Evolutionary conservation across 2,329 filamentous ascomycete species (phyloP).

Genomic region (Sarocladiaceae sp.): DNA sequence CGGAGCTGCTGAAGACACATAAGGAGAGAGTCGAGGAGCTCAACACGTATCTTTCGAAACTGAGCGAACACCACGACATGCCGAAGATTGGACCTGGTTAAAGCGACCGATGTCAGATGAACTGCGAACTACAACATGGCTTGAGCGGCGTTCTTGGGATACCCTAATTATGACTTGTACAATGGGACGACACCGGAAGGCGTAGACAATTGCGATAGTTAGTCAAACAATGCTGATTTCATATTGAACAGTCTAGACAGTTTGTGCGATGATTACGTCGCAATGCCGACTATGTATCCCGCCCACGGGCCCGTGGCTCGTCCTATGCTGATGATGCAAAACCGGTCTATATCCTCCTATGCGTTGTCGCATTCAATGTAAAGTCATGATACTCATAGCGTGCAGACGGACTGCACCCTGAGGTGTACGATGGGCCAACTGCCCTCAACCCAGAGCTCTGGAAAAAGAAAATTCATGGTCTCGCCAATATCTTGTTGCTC

Average conservation of each 20-base stretch:
- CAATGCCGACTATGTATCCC: background rate
- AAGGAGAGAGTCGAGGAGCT: slow-evolving; percentile 94
- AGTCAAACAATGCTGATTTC: background rate
- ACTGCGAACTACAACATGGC: no score
- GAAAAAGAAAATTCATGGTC: no score
- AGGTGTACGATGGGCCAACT: no score
- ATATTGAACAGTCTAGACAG: background rate
- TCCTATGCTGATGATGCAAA: background rate
- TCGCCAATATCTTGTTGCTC: no score
- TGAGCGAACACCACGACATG: slow-evolving; percentile 99
- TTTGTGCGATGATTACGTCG: slow-evolving; percentile 5
- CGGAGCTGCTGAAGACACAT: slow-evolving; percentile 89
- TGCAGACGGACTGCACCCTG: no score
- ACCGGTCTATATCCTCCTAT: background rate
- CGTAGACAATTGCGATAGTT: background rate
- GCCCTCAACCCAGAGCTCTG: no score
- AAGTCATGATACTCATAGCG: no score
- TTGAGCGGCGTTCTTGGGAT: slow-evolving; percentile 8
- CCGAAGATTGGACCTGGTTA: slow-evolving; percentile 58
- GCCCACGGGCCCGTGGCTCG: background rate
- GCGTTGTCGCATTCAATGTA: no score
- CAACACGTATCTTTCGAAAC: slow-evolving; percentile 83
- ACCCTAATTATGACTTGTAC: slow-evolving; percentile 2
- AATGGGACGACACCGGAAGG: background rate
- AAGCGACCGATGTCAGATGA: no score